Evolutionary conservation across 2,329 filamentous ascomycete species (phyloP).

Genomic region (Colletotrichum lini): DNA sequence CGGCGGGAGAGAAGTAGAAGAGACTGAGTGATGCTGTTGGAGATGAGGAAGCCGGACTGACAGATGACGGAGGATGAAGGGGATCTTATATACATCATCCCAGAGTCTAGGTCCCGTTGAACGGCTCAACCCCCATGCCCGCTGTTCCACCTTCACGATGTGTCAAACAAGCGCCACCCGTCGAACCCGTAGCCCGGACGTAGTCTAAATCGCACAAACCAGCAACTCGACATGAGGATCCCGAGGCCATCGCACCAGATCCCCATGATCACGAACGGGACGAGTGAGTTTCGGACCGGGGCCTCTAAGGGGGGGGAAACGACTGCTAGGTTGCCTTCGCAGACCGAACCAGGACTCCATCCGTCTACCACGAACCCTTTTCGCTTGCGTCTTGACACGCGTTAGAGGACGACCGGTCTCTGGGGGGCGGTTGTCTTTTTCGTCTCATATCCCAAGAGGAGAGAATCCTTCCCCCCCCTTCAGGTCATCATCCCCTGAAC

Average conservation of each 20-base stretch:
- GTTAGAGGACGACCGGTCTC: not conserved
- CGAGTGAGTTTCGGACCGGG: constrained; percentile 14
- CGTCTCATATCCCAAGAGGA: constrained; percentile 4
- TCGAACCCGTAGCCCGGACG: not conserved
- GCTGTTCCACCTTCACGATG: constrained; percentile 17
- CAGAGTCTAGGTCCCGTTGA: not conserved
- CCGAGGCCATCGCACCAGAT: constrained; percentile 23
- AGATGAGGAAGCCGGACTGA: not conserved
- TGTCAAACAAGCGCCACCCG: constrained; percentile 23
- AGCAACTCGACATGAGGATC: constrained; percentile 15
- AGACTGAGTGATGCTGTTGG: constrained; percentile 22
- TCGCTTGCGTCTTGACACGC: not conserved
- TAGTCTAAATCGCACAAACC: not conserved
- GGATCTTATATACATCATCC: constrained; percentile 21
- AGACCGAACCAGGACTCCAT: not conserved
- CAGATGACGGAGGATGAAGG: not conserved
- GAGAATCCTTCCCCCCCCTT: not conserved
- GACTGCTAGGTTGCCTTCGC: not conserved
- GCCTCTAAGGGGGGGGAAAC: not conserved
- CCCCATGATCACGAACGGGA: constrained; percentile 9
- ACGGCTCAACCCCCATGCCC: not conserved
- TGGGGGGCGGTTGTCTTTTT: not conserved
- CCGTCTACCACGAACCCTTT: not conserved
- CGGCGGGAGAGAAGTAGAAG: constrained; percentile 39
- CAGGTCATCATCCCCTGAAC: not conserved